These are phyloP conservation scores for Penicillium psychrosexuale DNA, from an alignment of 2,329 filamentous ascomycete species.

Conservation along the genomic window DNA sequence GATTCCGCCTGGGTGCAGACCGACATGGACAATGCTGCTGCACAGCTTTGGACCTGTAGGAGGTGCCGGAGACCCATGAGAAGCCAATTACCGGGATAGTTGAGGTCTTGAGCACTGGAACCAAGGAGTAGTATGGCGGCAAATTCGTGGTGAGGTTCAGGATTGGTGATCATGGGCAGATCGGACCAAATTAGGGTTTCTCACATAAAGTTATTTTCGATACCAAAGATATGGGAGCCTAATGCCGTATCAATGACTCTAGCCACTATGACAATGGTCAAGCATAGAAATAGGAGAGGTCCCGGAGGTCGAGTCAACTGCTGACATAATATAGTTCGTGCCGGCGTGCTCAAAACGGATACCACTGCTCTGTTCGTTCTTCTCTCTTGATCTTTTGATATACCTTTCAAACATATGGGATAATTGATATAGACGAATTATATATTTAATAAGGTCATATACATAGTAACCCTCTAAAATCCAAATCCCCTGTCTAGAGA, in stretches of 20 bases:
- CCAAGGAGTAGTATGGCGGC: neutral
- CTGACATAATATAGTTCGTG: neutral
- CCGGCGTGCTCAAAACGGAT: neutral
- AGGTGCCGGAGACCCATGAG: neutral
- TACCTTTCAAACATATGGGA: neutral
- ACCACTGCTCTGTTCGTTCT: neutral
- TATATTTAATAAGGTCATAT: neutral
- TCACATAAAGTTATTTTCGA: neutral
- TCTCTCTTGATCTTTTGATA: no score
- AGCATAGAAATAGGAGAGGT: neutral
- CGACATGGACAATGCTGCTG: neutral
- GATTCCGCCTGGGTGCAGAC: neutral
- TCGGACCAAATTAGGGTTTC: neutral
- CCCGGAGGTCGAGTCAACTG: neutral
- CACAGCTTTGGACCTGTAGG: neutral
- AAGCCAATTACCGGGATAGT: neutral
- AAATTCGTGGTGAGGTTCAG: neutral
- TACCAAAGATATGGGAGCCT: neutral
- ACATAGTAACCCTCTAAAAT: no score
- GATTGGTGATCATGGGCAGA: neutral
- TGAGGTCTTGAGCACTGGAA: neutral
- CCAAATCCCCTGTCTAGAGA: neutral
- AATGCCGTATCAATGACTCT: neutral
- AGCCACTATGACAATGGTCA: neutral
- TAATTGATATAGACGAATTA: neutral